phyloP scores from a whole-genome alignment of 2,329 filamentous ascomycete species.

The Colletotrichum musicola region DNA sequence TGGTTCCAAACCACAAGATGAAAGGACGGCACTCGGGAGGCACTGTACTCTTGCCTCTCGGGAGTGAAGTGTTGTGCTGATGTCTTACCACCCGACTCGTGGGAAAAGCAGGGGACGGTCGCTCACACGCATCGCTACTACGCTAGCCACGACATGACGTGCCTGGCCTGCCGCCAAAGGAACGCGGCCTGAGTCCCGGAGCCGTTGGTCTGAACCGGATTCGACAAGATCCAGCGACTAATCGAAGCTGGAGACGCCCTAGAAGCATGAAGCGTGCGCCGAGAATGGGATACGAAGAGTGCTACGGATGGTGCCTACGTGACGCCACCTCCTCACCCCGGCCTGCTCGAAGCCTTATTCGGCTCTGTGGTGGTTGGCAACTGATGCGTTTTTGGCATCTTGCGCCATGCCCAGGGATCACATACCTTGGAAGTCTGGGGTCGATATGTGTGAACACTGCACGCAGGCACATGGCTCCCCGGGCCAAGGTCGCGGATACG shows the following conservation, averaged over 20 bases:
- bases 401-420: slow-evolving; percentile 1
- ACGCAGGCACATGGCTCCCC: neutral
- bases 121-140: neutral
- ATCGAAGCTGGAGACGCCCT: slow-evolving; percentile 16
- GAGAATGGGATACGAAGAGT: slow-evolving; percentile 21
- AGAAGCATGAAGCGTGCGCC: slow-evolving; percentile 21
- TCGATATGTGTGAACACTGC: neutral
- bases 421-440: slow-evolving; percentile 10
- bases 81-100: neutral
- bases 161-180: slow-evolving; percentile 8
- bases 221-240: slow-evolving; percentile 13
- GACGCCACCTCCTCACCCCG: slow-evolving; percentile 21
- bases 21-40: slow-evolving; percentile 6
- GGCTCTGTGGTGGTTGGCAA: neutral
- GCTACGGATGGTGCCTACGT: neutral
- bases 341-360: slow-evolving; percentile 8
- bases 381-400: neutral
- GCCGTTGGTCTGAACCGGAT: slow-evolving; percentile 12
- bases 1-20: slow-evolving; percentile 10
- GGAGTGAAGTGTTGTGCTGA: too few species aligned
- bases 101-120: neutral
- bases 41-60: too few species aligned
- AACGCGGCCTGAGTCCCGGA: slow-evolving; percentile 14
- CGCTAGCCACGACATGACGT: slow-evolving; percentile 8
- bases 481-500: neutral